phyloP scores from a whole-genome alignment of 805 yeast genomes.

The Lachancea cidri region DNA sequence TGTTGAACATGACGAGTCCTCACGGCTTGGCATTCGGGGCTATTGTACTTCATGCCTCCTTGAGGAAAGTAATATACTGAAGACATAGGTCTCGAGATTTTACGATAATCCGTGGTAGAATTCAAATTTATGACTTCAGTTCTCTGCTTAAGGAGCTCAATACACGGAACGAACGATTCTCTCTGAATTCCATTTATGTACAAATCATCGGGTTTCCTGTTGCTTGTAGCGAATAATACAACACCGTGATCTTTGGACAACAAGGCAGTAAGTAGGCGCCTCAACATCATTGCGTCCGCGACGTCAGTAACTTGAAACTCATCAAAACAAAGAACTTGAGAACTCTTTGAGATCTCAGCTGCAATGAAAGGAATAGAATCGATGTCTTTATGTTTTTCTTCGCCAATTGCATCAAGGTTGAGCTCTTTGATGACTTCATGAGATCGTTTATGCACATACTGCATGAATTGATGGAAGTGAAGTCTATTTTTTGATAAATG shows the following conservation, averaged over 20 bases:
- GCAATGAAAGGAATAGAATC: conserved; percentile 85
- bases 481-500: conserved; percentile 74
- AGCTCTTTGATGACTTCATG: conserved; percentile 67
- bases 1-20: conserved; percentile 58
- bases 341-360: conserved; percentile 67
- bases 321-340: conserved; percentile 86
- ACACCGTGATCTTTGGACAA: conserved; percentile 75
- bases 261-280: conserved; percentile 65
- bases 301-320: conserved; percentile 98
- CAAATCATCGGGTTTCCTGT: conserved; percentile 89
- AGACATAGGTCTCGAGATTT: conserved; percentile 75
- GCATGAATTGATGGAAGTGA: conserved; percentile 98
- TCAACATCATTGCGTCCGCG: conserved; percentile 94
- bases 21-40: conserved; percentile 44
- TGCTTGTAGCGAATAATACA: conserved; percentile 87
- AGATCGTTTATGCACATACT: conserved; percentile 78
- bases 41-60: conserved; percentile 51
- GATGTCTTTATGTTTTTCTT: conserved; percentile 43
- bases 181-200: conserved; percentile 94
- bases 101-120: conserved; percentile 92
- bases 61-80: conserved; percentile 73
- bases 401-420: conserved; percentile 36
- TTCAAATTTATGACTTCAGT: conserved; percentile 75
- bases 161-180: conserved; percentile 87
- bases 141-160: conserved; percentile 64